Evolutionary conservation across 495 filamentous ascomycete species (phyloP).

Genomic region (Podospora sp.): DNA sequence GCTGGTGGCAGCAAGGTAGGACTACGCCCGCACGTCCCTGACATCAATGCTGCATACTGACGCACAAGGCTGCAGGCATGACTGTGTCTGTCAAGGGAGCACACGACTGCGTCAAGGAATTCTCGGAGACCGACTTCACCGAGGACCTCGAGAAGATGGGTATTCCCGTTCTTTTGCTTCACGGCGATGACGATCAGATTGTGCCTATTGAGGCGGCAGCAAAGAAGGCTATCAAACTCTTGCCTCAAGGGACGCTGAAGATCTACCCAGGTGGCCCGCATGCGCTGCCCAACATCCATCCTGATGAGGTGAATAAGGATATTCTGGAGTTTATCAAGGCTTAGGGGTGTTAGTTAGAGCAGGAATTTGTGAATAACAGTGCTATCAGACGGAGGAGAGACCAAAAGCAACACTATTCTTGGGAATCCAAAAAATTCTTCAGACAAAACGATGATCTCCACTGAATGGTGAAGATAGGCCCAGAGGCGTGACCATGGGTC

Average conservation of each 20-base stretch:
- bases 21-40: background rate
- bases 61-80: background rate
- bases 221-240: slow-evolving; percentile 37
- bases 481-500: too few relatives aligned
- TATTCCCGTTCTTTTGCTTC: slow-evolving; percentile 41
- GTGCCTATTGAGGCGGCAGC: slow-evolving; percentile 26
- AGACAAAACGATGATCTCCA: too few relatives aligned
- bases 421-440: too few relatives aligned
- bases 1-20: slow-evolving; percentile 48
- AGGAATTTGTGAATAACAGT: background rate
- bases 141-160: slow-evolving; percentile 46
- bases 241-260: slow-evolving; percentile 44
- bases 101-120: slow-evolving; percentile 45
- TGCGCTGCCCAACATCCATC: background rate
- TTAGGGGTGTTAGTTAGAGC: background rate
- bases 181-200: slow-evolving; percentile 46
- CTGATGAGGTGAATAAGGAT: slow-evolving; percentile 9
- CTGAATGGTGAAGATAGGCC: too few relatives aligned
- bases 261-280: slow-evolving; percentile 44
- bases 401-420: too few relatives aligned
- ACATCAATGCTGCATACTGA: background rate
- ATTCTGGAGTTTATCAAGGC: slow-evolving; percentile 2
- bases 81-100: slow-evolving; percentile 38
- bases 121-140: slow-evolving; percentile 47
- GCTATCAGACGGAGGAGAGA: too few relatives aligned